Base-by-base conservation (phyloP, 129 eudicot species). In the Flaveria sonorensis region DNA sequence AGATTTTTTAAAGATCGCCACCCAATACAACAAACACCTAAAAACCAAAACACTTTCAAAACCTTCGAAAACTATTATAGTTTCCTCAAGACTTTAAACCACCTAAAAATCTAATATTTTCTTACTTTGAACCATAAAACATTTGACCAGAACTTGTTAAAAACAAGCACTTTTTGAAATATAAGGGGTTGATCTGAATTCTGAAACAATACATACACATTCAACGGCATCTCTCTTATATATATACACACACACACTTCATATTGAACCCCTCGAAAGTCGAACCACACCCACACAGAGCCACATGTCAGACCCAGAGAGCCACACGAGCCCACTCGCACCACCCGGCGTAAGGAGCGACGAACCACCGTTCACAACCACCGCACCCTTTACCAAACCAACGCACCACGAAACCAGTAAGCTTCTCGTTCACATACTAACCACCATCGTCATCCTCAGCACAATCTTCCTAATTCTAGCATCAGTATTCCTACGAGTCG, bases 341-440 rank as follows among this genome's bases (percentile, higher is more conserved):
- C 81, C 88, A 24, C 62, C 82, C 68, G 80, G 52, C 43, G 42
- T 48, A 57, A 50, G 62, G 24, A 85, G 86, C 77, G 82, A 85
- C 39, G 84, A 52, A 64, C 64, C 50, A 36, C 67, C 56, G 43
- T 21, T 50, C 20, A 40, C 73, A 14, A 60, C 46, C 75, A 50
- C 19, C 67, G 61, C 43, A 66, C 16, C 14, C 23, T 52, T 32
- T 48, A 19, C 18, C 51, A 75, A 66, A 61, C 75, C 6, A 0
- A 61, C 60, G 39, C 80, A 77, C 40, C 80, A 81, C 40, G 42
- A 79, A 59, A 72, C 64, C 80, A 83, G 81, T 64, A 88, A 86
- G 57, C 64, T 45, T 48, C 40, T 88, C 21, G 93, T 88, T 3
- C 72, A 86, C 84, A 10, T 82, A n/a, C 80, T 86, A 12, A 46